Percentiles rank a stretch among this genome's conserved stretches.
These are phyloP conservation scores for Chloridella minuta DNA, from an alignment of 352 stramenopile genomes.

Conservation along the genomic window DNA sequence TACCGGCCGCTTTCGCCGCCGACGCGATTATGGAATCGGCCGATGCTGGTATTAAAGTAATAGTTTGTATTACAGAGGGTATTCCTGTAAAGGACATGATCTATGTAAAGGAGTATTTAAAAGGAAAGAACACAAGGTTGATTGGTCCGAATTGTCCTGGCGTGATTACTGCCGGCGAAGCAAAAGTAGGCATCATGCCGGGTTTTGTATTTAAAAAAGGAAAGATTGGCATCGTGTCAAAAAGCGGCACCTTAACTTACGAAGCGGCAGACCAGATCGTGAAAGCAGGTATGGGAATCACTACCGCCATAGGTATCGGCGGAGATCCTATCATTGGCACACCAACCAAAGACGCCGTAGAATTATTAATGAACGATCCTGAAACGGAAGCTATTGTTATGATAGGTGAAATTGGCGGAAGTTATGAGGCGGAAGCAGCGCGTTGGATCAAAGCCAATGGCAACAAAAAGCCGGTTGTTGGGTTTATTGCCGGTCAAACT, in stretches of 20 bases:
- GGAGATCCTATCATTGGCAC: conserved; percentile 99
- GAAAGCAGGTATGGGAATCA: conserved; percentile 56
- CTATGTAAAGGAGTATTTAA: conserved; percentile 62
- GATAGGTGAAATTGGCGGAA: conserved; percentile 97
- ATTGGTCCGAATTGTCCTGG: conserved; percentile 98
- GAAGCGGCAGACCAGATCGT: conserved; percentile 28
- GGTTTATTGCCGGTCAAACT: conserved; percentile 94
- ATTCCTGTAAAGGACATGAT: conserved; percentile 99
- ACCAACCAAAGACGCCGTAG: no score
- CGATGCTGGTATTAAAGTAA: conserved; percentile 47
- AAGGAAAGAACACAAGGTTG: conserved; percentile 63
- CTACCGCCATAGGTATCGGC: conserved; percentile 93
- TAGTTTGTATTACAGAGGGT: conserved; percentile 93
- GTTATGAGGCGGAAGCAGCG: conserved; percentile 80
- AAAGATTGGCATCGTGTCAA: conserved; percentile 94
- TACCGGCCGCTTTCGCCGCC: conserved; percentile 86
- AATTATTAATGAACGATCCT: conserved; percentile 27
- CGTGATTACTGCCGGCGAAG: conserved; percentile 99
- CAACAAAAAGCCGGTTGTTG: conserved; percentile 95
- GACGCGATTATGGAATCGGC: conserved; percentile 91
- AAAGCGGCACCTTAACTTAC: conserved; percentile 90
- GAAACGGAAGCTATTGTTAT: conserved; percentile 95
- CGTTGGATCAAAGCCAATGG: conserved; percentile 86
- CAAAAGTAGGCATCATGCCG: conserved; percentile 99
- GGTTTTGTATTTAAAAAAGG: conserved; percentile 90